Conservation (phyloP, 352 stramenopile genomes). For the Pythium dissotocum region DNA sequence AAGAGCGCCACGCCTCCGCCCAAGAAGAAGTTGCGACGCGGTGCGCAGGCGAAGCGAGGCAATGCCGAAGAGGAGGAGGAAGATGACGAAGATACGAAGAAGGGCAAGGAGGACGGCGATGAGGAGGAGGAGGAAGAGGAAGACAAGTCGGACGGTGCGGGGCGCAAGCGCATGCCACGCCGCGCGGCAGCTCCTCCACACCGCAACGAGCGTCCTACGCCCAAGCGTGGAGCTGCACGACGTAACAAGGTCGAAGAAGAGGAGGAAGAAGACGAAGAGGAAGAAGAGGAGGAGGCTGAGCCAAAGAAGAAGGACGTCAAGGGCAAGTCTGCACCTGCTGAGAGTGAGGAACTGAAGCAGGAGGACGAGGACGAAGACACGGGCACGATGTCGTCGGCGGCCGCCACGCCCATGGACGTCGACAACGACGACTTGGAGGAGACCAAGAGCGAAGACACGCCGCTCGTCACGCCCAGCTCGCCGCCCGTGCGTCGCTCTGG, state of each 20-base stretch:
- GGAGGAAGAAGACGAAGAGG: slow-evolving; percentile 26
- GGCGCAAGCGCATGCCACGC: slow-evolving; percentile 20
- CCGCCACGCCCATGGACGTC: slow-evolving; percentile 24
- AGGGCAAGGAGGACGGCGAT: slow-evolving; percentile 8
- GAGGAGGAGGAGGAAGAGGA: slow-evolving; percentile 19
- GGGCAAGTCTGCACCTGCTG: not conserved
- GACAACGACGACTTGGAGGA: slow-evolving; percentile 27
- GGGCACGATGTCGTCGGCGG: slow-evolving; percentile 3
- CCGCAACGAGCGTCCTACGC: not conserved
- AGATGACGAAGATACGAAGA: slow-evolving; percentile 9
- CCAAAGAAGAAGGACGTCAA: slow-evolving; percentile 36
- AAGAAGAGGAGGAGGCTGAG: slow-evolving; percentile 34
- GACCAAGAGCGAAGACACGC: slow-evolving; percentile 31
- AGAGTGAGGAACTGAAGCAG: slow-evolving; percentile 23
- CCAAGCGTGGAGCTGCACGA: slow-evolving; percentile 5
- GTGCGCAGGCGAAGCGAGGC: not conserved
- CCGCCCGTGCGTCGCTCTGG: slow-evolving; percentile 26
- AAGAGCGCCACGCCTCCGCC: slow-evolving; percentile 19
- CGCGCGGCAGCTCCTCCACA: slow-evolving; percentile 11
- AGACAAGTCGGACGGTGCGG: slow-evolving; percentile 3
- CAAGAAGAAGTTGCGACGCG: slow-evolving; percentile 26
- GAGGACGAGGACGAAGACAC: slow-evolving; percentile 28
- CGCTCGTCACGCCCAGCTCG: slow-evolving; percentile 20
- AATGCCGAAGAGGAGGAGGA: slow-evolving; percentile 10
- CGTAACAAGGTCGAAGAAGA: slow-evolving; percentile 21